Conservation (phyloP, 2,329 filamentous ascomycete species). For the Claviceps fusiformis region DNA sequence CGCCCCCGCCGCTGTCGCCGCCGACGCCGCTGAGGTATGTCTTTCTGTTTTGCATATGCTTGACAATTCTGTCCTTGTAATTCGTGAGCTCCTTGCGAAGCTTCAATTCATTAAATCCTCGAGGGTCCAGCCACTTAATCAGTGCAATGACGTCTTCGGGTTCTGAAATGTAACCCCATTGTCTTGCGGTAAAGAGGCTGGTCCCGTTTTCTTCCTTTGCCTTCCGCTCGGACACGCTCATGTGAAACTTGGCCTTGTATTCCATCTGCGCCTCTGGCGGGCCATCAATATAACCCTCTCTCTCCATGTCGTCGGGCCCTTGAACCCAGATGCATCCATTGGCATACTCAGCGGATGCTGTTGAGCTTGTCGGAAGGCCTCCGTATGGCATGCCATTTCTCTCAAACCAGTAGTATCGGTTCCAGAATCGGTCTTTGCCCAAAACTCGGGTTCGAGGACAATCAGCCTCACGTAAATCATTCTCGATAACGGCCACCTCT, state of each 20-base stretch:
- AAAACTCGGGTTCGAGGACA: slow-evolving; percentile 81
- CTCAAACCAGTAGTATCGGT: slow-evolving; percentile 98
- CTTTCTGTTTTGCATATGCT: slow-evolving; percentile 69
- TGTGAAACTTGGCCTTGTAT: slow-evolving; percentile 63
- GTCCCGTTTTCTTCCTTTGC: slow-evolving; percentile 72
- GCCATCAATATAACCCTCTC: slow-evolving; percentile 74
- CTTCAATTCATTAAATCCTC: slow-evolving; percentile 74
- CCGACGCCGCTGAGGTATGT: slow-evolving; percentile 42
- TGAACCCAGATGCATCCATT: slow-evolving; percentile 96
- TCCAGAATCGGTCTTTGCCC: slow-evolving; percentile 94
- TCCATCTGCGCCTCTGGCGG: slow-evolving; percentile 55
- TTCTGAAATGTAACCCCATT: slow-evolving; percentile 89
- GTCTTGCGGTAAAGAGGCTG: slow-evolving; percentile 57
- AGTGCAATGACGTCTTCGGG: slow-evolving; percentile 64
- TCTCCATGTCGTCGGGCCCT: slow-evolving; percentile 80
- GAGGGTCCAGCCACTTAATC: slow-evolving; percentile 76
- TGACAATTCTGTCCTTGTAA: slow-evolving; percentile 62
- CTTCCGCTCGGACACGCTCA: slow-evolving; percentile 78
- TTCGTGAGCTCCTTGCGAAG: slow-evolving; percentile 72
- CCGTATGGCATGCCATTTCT: slow-evolving; percentile 95
- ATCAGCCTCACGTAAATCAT: slow-evolving; percentile 85
- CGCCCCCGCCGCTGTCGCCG: slow-evolving; percentile 25
- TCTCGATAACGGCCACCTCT: slow-evolving; percentile 73
- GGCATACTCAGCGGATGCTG: slow-evolving; percentile 73
- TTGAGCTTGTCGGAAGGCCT: slow-evolving; percentile 78